Conservation (phyloP, 2,329 filamentous ascomycete genomes). For the Ophiocordyceps camponoti-saundersi region DNA sequence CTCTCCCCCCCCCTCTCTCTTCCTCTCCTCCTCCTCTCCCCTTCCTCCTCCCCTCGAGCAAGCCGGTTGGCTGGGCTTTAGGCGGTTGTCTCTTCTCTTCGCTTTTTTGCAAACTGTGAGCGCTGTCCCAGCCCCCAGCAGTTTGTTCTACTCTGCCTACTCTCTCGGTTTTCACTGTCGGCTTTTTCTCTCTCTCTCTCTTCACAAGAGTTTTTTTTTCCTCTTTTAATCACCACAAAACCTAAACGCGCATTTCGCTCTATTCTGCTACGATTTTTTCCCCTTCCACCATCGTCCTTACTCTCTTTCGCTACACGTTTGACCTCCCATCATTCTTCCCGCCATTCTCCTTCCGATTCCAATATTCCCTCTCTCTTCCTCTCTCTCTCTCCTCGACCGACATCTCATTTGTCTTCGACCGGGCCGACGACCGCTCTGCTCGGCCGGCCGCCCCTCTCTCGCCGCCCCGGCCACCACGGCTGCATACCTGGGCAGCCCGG, state of each 20-base stretch:
- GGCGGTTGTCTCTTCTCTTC: not conserved
- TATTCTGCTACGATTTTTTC: not conserved
- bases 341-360: no score
- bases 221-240: not conserved
- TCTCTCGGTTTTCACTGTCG: not conserved
- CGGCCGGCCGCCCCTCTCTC: constrained; percentile 7
- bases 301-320: not conserved
- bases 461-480: constrained; percentile 15
- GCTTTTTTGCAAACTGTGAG: constrained; percentile 1
- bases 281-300: not conserved
- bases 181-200: not conserved
- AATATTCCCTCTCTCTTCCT: not conserved
- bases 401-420: constrained; percentile 2
- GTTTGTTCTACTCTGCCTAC: constrained; percentile 1
- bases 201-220: not conserved
- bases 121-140: constrained; percentile 6
- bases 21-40: no score
- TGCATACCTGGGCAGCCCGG: constrained; percentile 7
- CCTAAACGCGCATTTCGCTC: not conserved
- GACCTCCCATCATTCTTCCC: no score
- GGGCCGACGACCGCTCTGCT: constrained; percentile 3
- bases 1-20: not conserved
- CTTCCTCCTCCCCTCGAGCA: not conserved
- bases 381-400: constrained; percentile 4
- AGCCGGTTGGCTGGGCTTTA: constrained; percentile 1